Evolutionary conservation across 2,329 filamentous ascomycete species (phyloP).

Genomic region (Mycosphaerelloides madeirae): DNA sequence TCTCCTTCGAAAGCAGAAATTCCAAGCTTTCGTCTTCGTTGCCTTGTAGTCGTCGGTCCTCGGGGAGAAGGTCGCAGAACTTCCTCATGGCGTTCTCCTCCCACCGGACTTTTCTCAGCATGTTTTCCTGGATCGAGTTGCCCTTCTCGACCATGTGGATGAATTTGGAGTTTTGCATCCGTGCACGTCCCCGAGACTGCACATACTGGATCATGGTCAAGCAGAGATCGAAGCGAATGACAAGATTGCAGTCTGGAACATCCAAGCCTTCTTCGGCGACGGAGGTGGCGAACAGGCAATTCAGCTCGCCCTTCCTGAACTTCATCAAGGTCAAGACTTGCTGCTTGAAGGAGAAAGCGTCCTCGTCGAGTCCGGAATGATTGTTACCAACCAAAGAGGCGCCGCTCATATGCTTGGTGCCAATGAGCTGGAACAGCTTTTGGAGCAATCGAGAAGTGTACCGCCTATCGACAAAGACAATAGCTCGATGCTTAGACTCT

Average conservation of each 20-base stretch:
- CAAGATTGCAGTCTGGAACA: slow-evolving; percentile 62
- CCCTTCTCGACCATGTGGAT: slow-evolving; percentile 74
- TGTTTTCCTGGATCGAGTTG: slow-evolving; percentile 57
- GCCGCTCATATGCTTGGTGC: slow-evolving; percentile 55
- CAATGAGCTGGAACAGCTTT: slow-evolving; percentile 59
- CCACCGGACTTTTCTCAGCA: slow-evolving; percentile 56
- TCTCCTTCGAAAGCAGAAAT: slow-evolving; percentile 51
- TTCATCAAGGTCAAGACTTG: slow-evolving; percentile 70
- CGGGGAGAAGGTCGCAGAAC: slow-evolving; percentile 71
- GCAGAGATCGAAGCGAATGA: slow-evolving; percentile 78
- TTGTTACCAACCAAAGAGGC: slow-evolving; percentile 62
- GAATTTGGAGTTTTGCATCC: slow-evolving; percentile 72
- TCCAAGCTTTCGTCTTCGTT: slow-evolving; percentile 53
- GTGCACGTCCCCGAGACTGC: slow-evolving; percentile 83
- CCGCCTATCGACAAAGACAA: slow-evolving; percentile 79
- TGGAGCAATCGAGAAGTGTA: slow-evolving; percentile 70
- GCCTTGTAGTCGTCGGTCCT: slow-evolving; percentile 64
- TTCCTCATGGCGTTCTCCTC: slow-evolving; percentile 60
- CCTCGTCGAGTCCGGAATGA: slow-evolving; percentile 37
- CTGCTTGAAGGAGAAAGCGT: slow-evolving; percentile 63
- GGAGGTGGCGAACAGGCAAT: slow-evolving; percentile 60
- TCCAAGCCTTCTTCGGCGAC: slow-evolving; percentile 64
- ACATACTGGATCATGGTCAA: slow-evolving; percentile 90
- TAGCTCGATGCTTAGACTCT: slow-evolving; percentile 61
- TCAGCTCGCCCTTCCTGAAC: slow-evolving; percentile 55